These are phyloP conservation scores for Meira miltonrushii DNA, from an alignment of 1,284 basidiomycete genomes.

Conservation along the genomic window DNA sequence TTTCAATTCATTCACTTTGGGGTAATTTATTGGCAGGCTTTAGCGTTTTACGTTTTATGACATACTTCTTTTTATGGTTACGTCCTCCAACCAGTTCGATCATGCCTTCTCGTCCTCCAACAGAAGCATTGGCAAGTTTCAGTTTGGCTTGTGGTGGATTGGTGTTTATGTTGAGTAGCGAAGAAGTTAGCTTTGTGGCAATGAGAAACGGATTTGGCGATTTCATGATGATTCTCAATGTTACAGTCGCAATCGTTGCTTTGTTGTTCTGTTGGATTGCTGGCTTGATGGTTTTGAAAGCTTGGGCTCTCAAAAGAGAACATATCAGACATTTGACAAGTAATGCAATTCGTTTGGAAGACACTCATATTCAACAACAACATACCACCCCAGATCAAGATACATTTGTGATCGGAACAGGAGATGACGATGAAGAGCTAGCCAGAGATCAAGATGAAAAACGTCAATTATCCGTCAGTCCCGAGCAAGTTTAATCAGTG, in stretches of 20 bases:
- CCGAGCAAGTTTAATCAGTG: background rate
- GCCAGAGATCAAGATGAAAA: background rate
- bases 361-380: background rate
- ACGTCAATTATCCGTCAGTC: background rate
- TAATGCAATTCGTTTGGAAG: background rate
- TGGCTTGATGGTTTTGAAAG: slow-evolving; percentile 42
- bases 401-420: background rate
- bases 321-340: background rate
- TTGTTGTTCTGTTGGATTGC: slow-evolving; percentile 43
- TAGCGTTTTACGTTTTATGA: slow-evolving; percentile 70
- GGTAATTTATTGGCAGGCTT: slow-evolving; percentile 82
- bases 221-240: slow-evolving; percentile 55
- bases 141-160: slow-evolving; percentile 81
- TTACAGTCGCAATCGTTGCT: slow-evolving; percentile 39
- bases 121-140: slow-evolving; percentile 82
- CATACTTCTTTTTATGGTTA: slow-evolving; percentile 92
- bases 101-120: slow-evolving; percentile 85
- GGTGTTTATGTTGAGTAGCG: slow-evolving; percentile 83
- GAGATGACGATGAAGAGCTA: background rate
- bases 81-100: slow-evolving; percentile 58
- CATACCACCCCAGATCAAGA: background rate
- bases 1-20: slow-evolving; percentile 78
- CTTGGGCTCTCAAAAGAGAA: slow-evolving; percentile 36
- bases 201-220: slow-evolving; percentile 87
- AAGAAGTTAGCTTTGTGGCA: slow-evolving; percentile 82